Evolutionary conservation across 805 yeast genomes (phyloP).

Genomic region (Starmerella tilneyi): DNA sequence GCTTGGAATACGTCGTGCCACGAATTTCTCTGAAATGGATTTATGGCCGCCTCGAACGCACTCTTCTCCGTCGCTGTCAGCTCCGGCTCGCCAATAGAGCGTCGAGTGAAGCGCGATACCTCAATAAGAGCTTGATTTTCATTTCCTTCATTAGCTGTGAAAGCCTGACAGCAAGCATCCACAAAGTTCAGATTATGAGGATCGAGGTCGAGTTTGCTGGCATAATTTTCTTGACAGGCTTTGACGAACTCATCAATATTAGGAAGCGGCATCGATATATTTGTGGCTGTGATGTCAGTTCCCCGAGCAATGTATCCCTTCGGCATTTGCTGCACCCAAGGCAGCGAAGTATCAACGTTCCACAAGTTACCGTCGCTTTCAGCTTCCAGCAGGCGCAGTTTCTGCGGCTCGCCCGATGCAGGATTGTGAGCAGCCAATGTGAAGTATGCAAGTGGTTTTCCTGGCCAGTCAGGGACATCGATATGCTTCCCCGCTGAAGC

Average conservation of each 20-base stretch:
- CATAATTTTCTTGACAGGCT: slow-evolving; percentile 43
- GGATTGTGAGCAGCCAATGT: slow-evolving; percentile 27
- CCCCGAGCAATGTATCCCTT: slow-evolving; percentile 80
- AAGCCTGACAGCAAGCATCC: slow-evolving; percentile 55
- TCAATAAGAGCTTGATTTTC: slow-evolving; percentile 38
- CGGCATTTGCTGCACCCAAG: slow-evolving; percentile 72
- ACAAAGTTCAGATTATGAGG: slow-evolving; percentile 68
- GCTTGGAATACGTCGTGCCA: slow-evolving; percentile 59
- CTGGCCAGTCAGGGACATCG: slow-evolving; percentile 51
- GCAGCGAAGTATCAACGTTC: slow-evolving; percentile 24
- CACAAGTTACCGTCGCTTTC: slow-evolving; percentile 10
- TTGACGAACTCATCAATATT: slow-evolving; percentile 46
- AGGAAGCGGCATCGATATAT: slow-evolving; percentile 50
- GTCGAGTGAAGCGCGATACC: slow-evolving; percentile 45
- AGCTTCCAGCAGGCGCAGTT: slow-evolving; percentile 14
- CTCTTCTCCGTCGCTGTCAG: slow-evolving; percentile 52
- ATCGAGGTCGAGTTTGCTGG: slow-evolving; percentile 44
- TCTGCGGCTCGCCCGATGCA: background rate
- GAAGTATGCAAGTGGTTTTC: slow-evolving; percentile 56
- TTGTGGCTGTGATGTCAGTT: slow-evolving; percentile 41
- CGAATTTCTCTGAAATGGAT: slow-evolving; percentile 58
- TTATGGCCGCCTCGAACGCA: slow-evolving; percentile 66
- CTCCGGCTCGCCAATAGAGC: slow-evolving; percentile 64
- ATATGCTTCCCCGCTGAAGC: slow-evolving; percentile 59
- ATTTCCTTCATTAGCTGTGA: slow-evolving; percentile 46